Conservation (phyloP, 2,329 filamentous ascomycete species). For the Chalaropsis thielavioides region DNA sequence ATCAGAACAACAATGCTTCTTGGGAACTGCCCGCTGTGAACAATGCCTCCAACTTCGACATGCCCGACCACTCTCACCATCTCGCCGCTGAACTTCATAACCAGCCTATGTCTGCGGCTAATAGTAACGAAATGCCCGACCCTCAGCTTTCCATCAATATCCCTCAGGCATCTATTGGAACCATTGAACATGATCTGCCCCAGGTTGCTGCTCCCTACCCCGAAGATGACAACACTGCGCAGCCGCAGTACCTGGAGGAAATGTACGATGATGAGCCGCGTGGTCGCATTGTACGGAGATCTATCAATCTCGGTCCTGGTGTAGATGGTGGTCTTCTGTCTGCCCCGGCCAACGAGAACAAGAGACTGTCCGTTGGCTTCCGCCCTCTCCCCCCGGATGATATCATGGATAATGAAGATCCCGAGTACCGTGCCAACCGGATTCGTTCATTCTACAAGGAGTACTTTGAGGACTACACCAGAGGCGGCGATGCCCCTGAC, state of each 20-base stretch:
- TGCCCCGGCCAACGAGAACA: constrained; percentile 40
- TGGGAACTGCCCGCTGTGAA: constrained; percentile 14
- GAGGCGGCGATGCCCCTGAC: constrained; percentile 22
- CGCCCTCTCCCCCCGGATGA: constrained; percentile 81
- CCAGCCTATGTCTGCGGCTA: not conserved
- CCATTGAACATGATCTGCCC: constrained; percentile 16
- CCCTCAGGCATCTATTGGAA: not conserved
- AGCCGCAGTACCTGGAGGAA: constrained; percentile 12
- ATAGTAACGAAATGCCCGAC: not conserved
- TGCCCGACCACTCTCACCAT: constrained; percentile 14
- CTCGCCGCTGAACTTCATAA: constrained; percentile 10
- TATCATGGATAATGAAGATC: constrained; percentile 65
- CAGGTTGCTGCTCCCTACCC: constrained; percentile 12
- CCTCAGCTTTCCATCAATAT: constrained; percentile 13
- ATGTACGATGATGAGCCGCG: constrained; percentile 23
- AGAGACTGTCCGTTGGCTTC: constrained; percentile 54
- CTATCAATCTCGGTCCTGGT: constrained; percentile 21
- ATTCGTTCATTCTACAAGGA: constrained; percentile 99
- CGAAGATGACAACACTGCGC: constrained; percentile 19
- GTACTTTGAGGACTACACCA: constrained; percentile 81
- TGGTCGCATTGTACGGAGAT: constrained; percentile 25
- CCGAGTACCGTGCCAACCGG: constrained; percentile 84
- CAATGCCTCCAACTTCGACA: constrained; percentile 13
- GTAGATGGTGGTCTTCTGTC: constrained; percentile 30
- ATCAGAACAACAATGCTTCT: constrained; percentile 20